Percentiles rank a stretch among this genome's conserved stretches.
phyloP scores from a whole-genome alignment of 495 filamentous ascomycete genomes.

The Neurospora tetraspora region DNA sequence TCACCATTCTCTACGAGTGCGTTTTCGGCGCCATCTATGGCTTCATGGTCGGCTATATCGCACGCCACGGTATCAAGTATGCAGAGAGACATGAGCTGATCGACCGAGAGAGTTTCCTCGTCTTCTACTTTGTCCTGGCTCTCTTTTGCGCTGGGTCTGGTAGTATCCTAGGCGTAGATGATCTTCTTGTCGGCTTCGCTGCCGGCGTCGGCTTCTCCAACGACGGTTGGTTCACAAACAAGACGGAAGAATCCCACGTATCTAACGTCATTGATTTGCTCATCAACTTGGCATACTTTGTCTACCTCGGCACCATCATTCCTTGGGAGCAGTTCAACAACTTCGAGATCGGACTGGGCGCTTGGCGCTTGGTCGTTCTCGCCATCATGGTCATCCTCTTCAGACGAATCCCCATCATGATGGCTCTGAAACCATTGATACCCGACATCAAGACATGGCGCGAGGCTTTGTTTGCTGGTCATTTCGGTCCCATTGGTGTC shows the following conservation, averaged over 20 bases:
- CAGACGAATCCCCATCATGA: constrained; percentile 93
- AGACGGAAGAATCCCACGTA: constrained; percentile 96
- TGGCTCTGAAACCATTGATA: constrained; percentile 83
- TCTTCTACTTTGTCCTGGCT: constrained; percentile 96
- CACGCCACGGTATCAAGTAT: constrained; percentile 80
- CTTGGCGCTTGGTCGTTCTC: constrained; percentile 85
- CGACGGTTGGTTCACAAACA: constrained; percentile 97
- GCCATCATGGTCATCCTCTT: constrained; percentile 90
- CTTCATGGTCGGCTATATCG: constrained; percentile 77
- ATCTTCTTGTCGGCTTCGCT: constrained; percentile 92
- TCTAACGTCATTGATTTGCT: constrained; percentile 98
- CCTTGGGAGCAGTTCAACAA: constrained; percentile 86
- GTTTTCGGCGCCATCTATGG: constrained; percentile 86
- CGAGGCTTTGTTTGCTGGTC: constrained; percentile 93
- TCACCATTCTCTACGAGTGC: constrained; percentile 93
- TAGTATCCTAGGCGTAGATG: constrained; percentile 84
- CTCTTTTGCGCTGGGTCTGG: constrained; percentile 95
- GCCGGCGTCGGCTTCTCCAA: constrained; percentile 97
- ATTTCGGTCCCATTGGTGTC: constrained; percentile 97
- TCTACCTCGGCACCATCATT: constrained; percentile 94
- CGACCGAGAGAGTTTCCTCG: constrained; percentile 92
- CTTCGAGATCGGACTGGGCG: constrained; percentile 55
- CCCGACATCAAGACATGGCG: constrained; percentile 98
- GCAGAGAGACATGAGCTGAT: constrained; percentile 81
- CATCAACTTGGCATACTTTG: constrained; percentile 95